A percentile compares a stretch with the other conserved stretches of the same genome.
Evolutionary conservation across 768 basidiomycete genomes (phyloP).

Genomic region (Tricholoma terreum): DNA sequence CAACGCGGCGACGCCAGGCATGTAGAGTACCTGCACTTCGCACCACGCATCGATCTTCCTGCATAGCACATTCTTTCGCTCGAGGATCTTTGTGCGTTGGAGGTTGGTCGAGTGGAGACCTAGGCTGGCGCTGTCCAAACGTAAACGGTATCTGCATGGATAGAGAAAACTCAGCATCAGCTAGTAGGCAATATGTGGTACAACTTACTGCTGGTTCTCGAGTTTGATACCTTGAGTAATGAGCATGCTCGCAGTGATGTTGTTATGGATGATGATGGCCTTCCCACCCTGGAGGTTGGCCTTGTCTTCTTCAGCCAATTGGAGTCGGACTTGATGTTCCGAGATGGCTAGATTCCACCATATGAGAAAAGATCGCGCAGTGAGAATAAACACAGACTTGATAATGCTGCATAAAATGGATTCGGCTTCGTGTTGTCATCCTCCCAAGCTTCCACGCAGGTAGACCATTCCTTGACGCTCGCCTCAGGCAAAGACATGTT

Average conservation of each 20-base stretch:
- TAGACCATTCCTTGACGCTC: background rate
- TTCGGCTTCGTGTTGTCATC: constrained; percentile 1
- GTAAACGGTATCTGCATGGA: too few species aligned
- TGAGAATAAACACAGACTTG: background rate
- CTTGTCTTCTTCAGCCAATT: constrained; percentile 12
- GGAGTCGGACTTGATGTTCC: constrained; percentile 2
- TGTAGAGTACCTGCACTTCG: too few species aligned
- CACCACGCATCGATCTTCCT: too few species aligned
- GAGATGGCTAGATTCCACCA: background rate
- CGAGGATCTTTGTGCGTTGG: too few species aligned
- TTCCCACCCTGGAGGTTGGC: background rate
- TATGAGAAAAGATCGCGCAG: background rate
- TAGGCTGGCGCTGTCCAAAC: too few species aligned
- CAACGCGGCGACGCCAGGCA: too few species aligned
- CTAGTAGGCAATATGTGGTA: too few species aligned
- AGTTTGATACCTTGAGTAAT: constrained; percentile 17
- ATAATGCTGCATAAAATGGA: background rate
- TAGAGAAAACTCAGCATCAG: background rate
- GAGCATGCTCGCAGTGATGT: constrained; percentile 17
- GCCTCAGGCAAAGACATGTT: background rate
- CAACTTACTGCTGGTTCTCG: constrained; percentile 22
- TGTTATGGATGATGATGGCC: background rate
- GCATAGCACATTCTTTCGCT: too few species aligned
- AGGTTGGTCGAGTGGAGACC: too few species aligned
- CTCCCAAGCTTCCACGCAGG: constrained; percentile 7